Conservation (phyloP, 2,329 filamentous ascomycete species). For the Pestalotiopsis fici region DNA sequence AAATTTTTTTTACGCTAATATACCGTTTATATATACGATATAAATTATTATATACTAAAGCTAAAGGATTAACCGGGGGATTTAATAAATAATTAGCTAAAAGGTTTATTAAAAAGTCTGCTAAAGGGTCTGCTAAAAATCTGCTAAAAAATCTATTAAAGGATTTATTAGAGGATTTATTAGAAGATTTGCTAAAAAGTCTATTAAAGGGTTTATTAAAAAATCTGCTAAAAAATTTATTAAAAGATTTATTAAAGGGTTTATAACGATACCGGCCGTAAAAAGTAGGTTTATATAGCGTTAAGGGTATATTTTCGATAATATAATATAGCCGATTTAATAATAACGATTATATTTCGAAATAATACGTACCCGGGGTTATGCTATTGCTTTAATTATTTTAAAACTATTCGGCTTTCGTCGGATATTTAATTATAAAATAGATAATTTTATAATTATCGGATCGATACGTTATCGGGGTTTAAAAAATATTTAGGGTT, state of each 20-base stretch:
- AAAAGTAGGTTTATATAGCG: slow-evolving; percentile 8
- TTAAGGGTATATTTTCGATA: slow-evolving; percentile 15
- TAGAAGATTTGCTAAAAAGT: too few relatives aligned
- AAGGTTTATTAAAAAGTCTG: background rate
- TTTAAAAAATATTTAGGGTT: slow-evolving; percentile 13
- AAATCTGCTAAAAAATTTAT: too few relatives aligned
- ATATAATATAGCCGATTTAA: slow-evolving; percentile 9
- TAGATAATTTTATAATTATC: slow-evolving; percentile 6
- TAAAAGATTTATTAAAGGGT: too few relatives aligned
- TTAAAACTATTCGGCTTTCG: slow-evolving; percentile 16
- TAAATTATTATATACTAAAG: slow-evolving; percentile 12
- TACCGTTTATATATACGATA: slow-evolving; percentile 20
- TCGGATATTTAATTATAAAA: slow-evolving; percentile 13
- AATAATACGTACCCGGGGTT: slow-evolving; percentile 6
- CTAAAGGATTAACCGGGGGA: background rate
- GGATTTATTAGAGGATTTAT: too few relatives aligned
- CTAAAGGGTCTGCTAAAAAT: too few relatives aligned
- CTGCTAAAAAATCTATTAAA: too few relatives aligned
- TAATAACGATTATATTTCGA: slow-evolving; percentile 16
- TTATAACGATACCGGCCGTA: background rate
- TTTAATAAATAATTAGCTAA: too few relatives aligned
- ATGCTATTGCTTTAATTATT: slow-evolving; percentile 10
- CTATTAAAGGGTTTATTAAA: too few relatives aligned
- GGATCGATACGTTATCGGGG: slow-evolving; percentile 12
- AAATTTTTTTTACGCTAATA: slow-evolving; percentile 16